A percentile compares a stretch with the other conserved stretches of the same genome.
Conservation (phyloP, 306 rosid genomes). For the Cucumis cinereus region DNA sequence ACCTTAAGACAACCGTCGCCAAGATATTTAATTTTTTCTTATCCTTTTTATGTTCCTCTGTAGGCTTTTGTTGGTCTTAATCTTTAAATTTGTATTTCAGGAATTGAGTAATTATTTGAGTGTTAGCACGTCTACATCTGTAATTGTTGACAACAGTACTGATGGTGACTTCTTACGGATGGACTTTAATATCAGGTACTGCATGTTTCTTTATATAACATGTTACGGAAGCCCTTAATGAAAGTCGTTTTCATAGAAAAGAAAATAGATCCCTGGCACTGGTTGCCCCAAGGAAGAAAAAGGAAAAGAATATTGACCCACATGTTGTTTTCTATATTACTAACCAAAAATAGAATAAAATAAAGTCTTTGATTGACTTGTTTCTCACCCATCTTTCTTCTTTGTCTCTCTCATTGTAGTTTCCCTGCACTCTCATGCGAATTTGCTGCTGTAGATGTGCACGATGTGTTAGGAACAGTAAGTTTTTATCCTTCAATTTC, state of each 20-base stretch:
- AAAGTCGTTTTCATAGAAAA: not conserved
- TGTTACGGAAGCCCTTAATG: not conserved
- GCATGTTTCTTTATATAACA: not conserved
- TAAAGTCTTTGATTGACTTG: not conserved
- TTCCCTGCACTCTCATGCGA: conserved; percentile 92
- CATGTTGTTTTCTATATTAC: not conserved
- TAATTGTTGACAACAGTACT: conserved; percentile 78
- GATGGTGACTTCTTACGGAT: conserved; percentile 82
- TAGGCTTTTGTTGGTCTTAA: not conserved
- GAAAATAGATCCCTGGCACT: not conserved
- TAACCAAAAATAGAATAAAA: not conserved
- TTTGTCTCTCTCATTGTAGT: conserved; percentile 41
- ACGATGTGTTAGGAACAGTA: conserved; percentile 95
- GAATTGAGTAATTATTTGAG: conserved; percentile 79
- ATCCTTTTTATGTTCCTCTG: not conserved
- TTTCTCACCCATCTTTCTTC: conserved; percentile 3
- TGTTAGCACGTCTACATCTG: conserved; percentile 74
- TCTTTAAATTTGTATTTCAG: conserved; percentile 27
- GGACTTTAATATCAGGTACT: conserved; percentile 79
- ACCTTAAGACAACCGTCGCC: too few relatives aligned
- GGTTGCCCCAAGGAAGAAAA: too few relatives aligned
- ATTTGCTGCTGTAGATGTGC: conserved; percentile 86
- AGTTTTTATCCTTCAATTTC: conserved; percentile 24
- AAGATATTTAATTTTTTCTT: not conserved
- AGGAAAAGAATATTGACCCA: not conserved